These are phyloP conservation scores for Isoetes engelmannii DNA, from an alignment of 83 land plant genomes.

Conservation along the genomic window DNA sequence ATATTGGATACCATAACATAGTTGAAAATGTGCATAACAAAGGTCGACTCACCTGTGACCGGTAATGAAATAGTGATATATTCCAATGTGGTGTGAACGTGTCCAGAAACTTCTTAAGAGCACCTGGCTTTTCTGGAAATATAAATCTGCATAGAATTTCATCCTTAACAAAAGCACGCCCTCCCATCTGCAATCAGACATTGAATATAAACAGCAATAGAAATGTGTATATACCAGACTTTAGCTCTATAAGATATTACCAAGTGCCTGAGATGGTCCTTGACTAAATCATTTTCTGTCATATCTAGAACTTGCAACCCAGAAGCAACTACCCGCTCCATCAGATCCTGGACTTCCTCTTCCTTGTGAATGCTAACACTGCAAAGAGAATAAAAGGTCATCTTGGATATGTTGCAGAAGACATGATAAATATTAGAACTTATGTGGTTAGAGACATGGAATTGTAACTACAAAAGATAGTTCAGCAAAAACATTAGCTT, in stretches of 20 bases:
- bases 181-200: slow-evolving; percentile 94
- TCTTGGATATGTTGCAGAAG: too few relatives aligned
- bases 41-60: slow-evolving; percentile 49
- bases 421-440: too few relatives aligned
- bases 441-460: too few relatives aligned
- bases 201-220: too few relatives aligned
- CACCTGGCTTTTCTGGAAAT: slow-evolving; percentile 95
- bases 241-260: too few relatives aligned
- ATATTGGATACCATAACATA: too few relatives aligned
- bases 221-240: too few relatives aligned
- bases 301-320: slow-evolving; percentile 51
- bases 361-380: slow-evolving; percentile 80
- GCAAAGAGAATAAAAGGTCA: slow-evolving; percentile 20
- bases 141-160: slow-evolving; percentile 74
- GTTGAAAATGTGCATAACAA: too few relatives aligned
- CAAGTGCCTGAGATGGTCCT: slow-evolving; percentile 79
- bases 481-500: slow-evolving; percentile 1
- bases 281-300: slow-evolving; percentile 77
- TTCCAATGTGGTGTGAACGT: slow-evolving; percentile 84
- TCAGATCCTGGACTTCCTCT: slow-evolving; percentile 54
- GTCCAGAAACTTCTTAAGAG: slow-evolving; percentile 79
- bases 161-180: slow-evolving; percentile 56
- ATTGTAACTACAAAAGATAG: too few relatives aligned
- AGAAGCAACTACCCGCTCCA: slow-evolving; percentile 51
- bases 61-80: slow-evolving; percentile 82